These are phyloP conservation scores for Paxillus ammoniavirescens DNA, from an alignment of 768 basidiomycete species.

Conservation along the genomic window DNA sequence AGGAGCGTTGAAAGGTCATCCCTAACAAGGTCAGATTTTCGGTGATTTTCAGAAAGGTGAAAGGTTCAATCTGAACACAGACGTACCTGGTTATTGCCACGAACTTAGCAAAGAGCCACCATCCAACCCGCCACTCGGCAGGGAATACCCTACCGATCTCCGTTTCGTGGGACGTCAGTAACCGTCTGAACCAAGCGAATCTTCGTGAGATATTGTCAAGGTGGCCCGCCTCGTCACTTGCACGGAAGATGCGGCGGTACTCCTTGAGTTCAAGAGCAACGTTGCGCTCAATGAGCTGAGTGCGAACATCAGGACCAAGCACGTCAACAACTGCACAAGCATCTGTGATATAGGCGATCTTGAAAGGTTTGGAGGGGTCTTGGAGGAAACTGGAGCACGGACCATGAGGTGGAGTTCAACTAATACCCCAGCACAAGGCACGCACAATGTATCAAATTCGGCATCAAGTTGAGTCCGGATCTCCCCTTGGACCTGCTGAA, in stretches of 20 bases:
- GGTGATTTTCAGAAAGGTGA: background rate
- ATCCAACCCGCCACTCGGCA: constrained; percentile 79
- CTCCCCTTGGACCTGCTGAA: constrained; percentile 80
- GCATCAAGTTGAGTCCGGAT: constrained; percentile 78
- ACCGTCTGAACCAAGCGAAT: constrained; percentile 92
- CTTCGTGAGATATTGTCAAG: constrained; percentile 91
- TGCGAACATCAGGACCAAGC: constrained; percentile 79
- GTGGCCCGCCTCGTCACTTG: constrained; percentile 93
- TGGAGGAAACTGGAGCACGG: constrained; percentile 66
- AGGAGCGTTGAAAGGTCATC: constrained; percentile 82
- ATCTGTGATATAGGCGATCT: constrained; percentile 65
- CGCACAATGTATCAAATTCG: constrained; percentile 93
- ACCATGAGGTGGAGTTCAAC: background rate
- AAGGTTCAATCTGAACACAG: background rate
- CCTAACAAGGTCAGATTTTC: constrained; percentile 36
- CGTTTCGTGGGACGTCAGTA: constrained; percentile 82
- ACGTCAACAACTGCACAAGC: constrained; percentile 91
- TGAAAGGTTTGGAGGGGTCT: constrained; percentile 66
- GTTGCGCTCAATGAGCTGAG: constrained; percentile 83
- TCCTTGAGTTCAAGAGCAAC: constrained; percentile 89
- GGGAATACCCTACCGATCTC: constrained; percentile 87
- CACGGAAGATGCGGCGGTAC: constrained; percentile 92
- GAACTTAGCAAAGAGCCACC: constrained; percentile 81
- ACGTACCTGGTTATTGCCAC: constrained; percentile 83
- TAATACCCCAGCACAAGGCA: constrained; percentile 8